Evolutionary conservation across 176 grass and related monocot genomes (phyloP).

Genomic region (Eragrostis nindensis): DNA sequence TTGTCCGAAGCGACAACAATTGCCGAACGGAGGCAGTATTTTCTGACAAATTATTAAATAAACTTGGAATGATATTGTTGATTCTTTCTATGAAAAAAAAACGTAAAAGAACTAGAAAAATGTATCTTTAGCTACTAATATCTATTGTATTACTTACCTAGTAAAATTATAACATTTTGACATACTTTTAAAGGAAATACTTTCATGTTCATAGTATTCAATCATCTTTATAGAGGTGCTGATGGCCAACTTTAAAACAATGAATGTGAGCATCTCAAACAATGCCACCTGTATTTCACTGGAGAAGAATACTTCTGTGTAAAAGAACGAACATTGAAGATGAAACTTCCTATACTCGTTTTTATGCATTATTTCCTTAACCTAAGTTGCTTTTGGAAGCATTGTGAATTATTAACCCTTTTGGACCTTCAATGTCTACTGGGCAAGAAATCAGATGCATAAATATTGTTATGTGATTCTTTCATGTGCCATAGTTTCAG

Average conservation of each 20-base stretch:
- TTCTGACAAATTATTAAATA: neutral
- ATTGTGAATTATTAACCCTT: neutral
- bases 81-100: neutral
- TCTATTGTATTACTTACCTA: neutral
- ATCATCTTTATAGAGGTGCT: neutral
- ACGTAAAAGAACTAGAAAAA: neutral
- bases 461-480: neutral
- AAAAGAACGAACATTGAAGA: neutral
- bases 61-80: neutral
- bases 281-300: neutral
- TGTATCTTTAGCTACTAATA: neutral
- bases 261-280: neutral
- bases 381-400: neutral
- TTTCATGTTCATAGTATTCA: neutral
- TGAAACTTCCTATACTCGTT: neutral
- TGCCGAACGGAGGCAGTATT: no score
- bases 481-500: neutral
- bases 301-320: neutral
- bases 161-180: neutral
- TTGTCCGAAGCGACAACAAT: no score
- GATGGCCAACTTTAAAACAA: neutral
- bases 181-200: neutral
- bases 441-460: neutral
- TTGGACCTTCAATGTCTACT: neutral
- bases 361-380: neutral